Conservation (phyloP, 2,329 filamentous ascomycete genomes). For the Beauveria bassiana region DNA sequence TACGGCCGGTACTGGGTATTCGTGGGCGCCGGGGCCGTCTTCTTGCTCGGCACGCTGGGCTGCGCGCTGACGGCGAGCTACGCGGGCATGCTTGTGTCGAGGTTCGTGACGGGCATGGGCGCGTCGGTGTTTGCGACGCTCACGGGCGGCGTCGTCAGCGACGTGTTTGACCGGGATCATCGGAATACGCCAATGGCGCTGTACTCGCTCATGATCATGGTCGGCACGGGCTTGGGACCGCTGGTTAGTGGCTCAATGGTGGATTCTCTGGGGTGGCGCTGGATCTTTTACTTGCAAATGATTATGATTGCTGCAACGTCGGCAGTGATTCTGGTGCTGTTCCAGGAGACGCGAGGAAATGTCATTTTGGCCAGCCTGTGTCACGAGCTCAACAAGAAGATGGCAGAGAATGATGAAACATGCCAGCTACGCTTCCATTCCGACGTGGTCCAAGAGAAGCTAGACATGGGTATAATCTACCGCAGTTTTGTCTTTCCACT, state of each 20-base stretch:
- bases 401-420: not conserved
- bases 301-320: constrained; percentile 58
- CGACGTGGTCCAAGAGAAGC: not conserved
- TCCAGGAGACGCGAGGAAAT: not conserved
- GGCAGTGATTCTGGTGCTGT: constrained; percentile 37
- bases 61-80: constrained; percentile 64
- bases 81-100: constrained; percentile 64
- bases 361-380: not conserved
- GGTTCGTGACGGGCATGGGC: constrained; percentile 69
- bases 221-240: constrained; percentile 73
- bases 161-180: constrained; percentile 70
- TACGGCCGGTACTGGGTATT: constrained; percentile 82
- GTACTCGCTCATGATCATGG: constrained; percentile 70
- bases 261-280: constrained; percentile 54
- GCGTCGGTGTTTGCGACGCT: constrained; percentile 77
- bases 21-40: constrained; percentile 62
- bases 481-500: constrained; percentile 66
- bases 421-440: not conserved
- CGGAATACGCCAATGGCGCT: constrained; percentile 85
- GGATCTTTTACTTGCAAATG: constrained; percentile 82
- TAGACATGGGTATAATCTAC: not conserved
- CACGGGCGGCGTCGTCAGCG: constrained; percentile 81
- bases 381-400: not conserved
- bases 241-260: constrained; percentile 63
- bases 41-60: constrained; percentile 61